These are phyloP conservation scores for Colletotrichum lupini DNA, from an alignment of 2,329 filamentous ascomycete species.

Conservation along the genomic window DNA sequence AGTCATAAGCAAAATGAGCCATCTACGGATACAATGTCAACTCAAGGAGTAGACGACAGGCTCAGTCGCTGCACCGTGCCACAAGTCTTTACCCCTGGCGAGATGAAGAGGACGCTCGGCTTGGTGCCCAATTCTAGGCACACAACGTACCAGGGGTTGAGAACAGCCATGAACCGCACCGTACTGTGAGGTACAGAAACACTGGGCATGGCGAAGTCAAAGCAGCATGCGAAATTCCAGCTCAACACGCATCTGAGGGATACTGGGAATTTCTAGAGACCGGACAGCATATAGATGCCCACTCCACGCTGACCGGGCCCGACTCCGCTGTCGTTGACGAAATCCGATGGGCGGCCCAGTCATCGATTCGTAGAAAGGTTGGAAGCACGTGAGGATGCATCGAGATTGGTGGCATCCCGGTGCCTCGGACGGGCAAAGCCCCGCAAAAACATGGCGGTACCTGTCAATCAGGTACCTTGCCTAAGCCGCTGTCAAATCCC, in stretches of 20 bases:
- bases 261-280: neutral
- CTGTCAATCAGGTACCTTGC: neutral
- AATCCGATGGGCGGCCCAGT: slow-evolving; percentile 9
- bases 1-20: slow-evolving; percentile 15
- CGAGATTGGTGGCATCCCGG: slow-evolving; percentile 18
- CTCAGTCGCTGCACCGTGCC: neutral
- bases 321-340: neutral
- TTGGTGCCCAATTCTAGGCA: neutral
- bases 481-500: no score
- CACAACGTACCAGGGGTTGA: neutral
- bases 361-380: slow-evolving; percentile 5
- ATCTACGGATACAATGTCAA: neutral
- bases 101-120: neutral
- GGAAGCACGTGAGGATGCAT: slow-evolving; percentile 1
- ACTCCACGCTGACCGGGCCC: neutral
- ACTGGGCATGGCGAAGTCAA: neutral
- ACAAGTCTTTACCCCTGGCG: neutral
- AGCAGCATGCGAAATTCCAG: neutral
- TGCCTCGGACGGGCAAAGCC: neutral
- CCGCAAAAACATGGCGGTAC: slow-evolving; percentile 16
- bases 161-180: neutral
- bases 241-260: slow-evolving; percentile 7
- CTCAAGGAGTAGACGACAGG: neutral
- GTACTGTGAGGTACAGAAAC: neutral
- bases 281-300: neutral